Percentiles rank a stretch among this genome's conserved stretches.
phyloP scores from a whole-genome alignment of 768 basidiomycete genomes.

The Russula foetens region DNA sequence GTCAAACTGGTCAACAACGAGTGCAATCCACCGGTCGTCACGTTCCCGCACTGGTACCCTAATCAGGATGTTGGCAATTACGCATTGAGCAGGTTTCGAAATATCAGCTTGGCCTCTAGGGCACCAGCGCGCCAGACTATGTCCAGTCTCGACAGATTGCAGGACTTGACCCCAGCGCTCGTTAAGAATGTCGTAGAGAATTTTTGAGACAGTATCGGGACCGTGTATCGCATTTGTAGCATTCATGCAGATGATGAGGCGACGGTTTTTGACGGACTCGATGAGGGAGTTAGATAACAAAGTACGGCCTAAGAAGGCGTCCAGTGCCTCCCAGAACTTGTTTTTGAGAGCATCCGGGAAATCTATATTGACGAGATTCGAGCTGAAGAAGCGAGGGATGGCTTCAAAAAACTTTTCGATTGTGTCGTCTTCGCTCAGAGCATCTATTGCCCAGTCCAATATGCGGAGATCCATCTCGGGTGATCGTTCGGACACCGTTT shows the following conservation, averaged over 20 bases:
- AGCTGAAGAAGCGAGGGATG: not conserved
- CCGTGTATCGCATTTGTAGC: not conserved
- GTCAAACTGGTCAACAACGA: not conserved
- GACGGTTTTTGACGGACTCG: not conserved
- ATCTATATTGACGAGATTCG: not conserved
- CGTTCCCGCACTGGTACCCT: too few species aligned
- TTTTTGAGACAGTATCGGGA: not conserved
- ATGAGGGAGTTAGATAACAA: not conserved
- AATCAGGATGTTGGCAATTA: not conserved
- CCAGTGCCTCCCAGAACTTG: not conserved
- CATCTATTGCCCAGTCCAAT: not conserved
- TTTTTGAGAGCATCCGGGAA: not conserved
- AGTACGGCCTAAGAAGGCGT: not conserved
- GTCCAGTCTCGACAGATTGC: not conserved
- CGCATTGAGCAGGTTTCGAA: not conserved
- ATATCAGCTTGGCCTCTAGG: not conserved
- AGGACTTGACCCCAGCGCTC: not conserved
- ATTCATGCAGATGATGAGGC: not conserved
- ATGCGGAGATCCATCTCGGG: not conserved
- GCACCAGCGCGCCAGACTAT: not conserved
- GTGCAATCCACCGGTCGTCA: not conserved
- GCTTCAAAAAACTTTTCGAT: not conserved
- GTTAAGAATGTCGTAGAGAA: not conserved
- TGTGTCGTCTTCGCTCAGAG: not conserved
- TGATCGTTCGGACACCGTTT: not conserved